Evolutionary conservation across 768 basidiomycete species (phyloP), one percentile per base, ranked within the genome.

Genomic region (Favolaschia claudopus): DNA sequence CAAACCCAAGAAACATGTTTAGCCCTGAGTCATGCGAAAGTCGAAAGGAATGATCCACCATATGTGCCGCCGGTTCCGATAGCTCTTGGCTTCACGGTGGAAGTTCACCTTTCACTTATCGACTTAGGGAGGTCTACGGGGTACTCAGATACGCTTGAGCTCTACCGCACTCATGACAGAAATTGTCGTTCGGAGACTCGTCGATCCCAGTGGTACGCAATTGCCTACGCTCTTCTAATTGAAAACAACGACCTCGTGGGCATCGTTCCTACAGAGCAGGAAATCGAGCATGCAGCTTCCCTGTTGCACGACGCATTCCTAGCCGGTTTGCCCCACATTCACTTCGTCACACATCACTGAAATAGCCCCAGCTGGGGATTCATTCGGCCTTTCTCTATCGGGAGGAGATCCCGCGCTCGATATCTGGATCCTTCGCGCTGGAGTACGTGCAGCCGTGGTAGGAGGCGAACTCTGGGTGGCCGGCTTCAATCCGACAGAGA

Each of bases 311-410:
- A 8, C 5, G 59, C 59, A 5, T 60, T 60, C 42, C 19, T 28
- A 7, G n/a, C 7, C 3, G 10, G 58, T 60, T 37, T 20, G 49
- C 52, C 9, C n/a, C 12, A 6, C 9, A 4, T 33, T n/a, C n/a
- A 14, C 12, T 24, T 39, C 12, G 4, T 17, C 20, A n/a, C 10
- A 13, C 33, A 24, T 7, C 22, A 19, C 58, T 60, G 27, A 60
- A 34, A 20, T 42, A 4, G n/a, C n/a, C 14, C 6, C 10, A 60
- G 45, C 33, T 9, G 19, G 33, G 1, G 62, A 59, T 27, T 75
- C 73, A 1, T 80, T 80, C 55, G 72, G 74, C 40, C 69, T 70
- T 33, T 73, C 71, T 52, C 64, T 69, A 20, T 56, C 63, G 9
- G 69, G 72, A 32, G 66, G 69, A 27, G 40, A 65, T n/a, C 19